Percentiles rank a stretch among this genome's conserved stretches.
Evolutionary conservation across 371 early-diverging fungal genomes (phyloP).

Genomic region (Mucor irregularis): DNA sequence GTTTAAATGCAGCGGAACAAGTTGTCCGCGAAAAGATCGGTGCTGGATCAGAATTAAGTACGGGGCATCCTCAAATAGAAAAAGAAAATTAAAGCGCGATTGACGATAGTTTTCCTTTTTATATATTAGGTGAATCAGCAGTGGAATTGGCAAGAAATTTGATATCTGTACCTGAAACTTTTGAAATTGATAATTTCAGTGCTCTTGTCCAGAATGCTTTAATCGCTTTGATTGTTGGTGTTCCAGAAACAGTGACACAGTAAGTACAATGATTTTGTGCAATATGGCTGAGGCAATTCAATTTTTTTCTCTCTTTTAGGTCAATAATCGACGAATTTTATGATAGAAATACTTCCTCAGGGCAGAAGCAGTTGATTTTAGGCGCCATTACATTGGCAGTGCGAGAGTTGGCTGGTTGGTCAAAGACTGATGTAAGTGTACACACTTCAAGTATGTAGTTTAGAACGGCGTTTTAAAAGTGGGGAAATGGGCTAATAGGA

Average conservation of each 20-base stretch:
- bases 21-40: constrained; percentile 41
- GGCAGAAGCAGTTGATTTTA: constrained; percentile 31
- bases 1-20: constrained; percentile 37
- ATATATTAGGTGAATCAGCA: constrained; percentile 33
- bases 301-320: constrained; percentile 6
- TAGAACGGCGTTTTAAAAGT: not conserved
- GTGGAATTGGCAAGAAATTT: constrained; percentile 31
- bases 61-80: not conserved
- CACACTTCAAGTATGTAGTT: not conserved
- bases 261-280: constrained; percentile 8
- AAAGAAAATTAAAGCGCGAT: not conserved
- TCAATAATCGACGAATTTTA: constrained; percentile 43
- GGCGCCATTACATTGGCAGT: constrained; percentile 34
- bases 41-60: constrained; percentile 44
- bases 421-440: not conserved
- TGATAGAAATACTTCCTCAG: constrained; percentile 37
- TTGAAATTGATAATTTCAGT: constrained; percentile 29
- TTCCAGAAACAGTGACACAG: constrained; percentile 31
- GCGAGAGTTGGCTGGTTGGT: constrained; percentile 43
- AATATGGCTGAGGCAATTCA: not conserved
- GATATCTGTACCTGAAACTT: constrained; percentile 32
- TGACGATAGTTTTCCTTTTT: not conserved
- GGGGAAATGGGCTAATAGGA: not conserved
- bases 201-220: constrained; percentile 30
- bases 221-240: constrained; percentile 35